Percentiles rank a stretch among this genome's conserved stretches.
phyloP scores from a whole-genome alignment of 164 flowering plant species.

The Vitis amurensis region DNA sequence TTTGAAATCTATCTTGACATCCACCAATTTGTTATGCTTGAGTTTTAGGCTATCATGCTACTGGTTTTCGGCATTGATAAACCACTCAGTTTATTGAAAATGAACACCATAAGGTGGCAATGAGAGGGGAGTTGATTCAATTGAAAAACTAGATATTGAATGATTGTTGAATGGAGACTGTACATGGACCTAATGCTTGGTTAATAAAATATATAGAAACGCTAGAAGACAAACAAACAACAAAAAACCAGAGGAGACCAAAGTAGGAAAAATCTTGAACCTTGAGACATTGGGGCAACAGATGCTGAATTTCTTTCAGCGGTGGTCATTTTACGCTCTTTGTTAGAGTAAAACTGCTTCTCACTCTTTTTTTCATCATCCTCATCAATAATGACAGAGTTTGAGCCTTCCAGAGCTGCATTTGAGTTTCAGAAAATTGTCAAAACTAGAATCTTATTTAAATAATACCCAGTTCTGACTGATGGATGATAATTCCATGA shows the following conservation, averaged over 20 bases:
- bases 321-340: neutral
- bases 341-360: constrained; percentile 9
- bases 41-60: too few relatives aligned
- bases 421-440: neutral
- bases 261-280: constrained; percentile 1
- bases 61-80: too few relatives aligned
- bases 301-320: constrained; percentile 1
- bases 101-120: too few relatives aligned
- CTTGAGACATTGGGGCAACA: constrained; percentile 11
- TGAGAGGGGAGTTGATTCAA: too few relatives aligned
- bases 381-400: constrained; percentile 23
- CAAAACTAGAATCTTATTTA: constrained; percentile 2
- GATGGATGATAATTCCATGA: neutral
- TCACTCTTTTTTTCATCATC: constrained; percentile 13
- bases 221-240: neutral
- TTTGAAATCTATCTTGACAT: too few relatives aligned
- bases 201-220: neutral
- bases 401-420: constrained; percentile 42
- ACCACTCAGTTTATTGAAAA: too few relatives aligned
- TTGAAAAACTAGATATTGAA: too few relatives aligned
- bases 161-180: too few relatives aligned
- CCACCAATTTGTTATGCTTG: too few relatives aligned
- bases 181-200: neutral
- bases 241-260: neutral
- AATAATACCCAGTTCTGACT: neutral